Conservation (phyloP, 2,329 filamentous ascomycete species). For the Xenoacremonium recifei region DNA sequence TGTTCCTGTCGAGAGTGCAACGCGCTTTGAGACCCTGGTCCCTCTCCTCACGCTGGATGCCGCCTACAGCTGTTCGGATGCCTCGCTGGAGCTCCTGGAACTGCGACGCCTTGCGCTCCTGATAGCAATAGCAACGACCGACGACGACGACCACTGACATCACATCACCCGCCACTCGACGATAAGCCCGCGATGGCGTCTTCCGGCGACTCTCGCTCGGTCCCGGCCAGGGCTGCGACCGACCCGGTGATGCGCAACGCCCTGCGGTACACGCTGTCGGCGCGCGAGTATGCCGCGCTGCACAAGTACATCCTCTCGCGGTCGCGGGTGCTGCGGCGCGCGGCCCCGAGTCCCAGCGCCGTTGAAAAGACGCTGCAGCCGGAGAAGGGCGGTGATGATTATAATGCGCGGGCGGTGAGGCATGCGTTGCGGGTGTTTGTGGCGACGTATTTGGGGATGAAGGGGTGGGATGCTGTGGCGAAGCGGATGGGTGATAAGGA, state of each 20-base stretch:
- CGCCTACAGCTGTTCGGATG: conserved; percentile 20
- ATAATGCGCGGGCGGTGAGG: conserved; percentile 68
- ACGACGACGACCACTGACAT: not conserved
- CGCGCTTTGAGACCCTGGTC: not conserved
- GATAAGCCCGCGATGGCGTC: conserved; percentile 15
- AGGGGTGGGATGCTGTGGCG: conserved; percentile 56
- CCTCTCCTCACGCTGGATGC: conserved; percentile 17
- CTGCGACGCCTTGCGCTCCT: conserved; percentile 15
- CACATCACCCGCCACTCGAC: not conserved
- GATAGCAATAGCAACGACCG: conserved; percentile 7
- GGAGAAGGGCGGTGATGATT: conserved; percentile 53
- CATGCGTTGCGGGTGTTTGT: conserved; percentile 71
- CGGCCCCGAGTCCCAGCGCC: conserved; percentile 53
- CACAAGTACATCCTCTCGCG: conserved; percentile 81
- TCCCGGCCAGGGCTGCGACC: conserved; percentile 11
- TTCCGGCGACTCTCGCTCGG: conserved; percentile 21
- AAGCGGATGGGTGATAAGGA: conserved; percentile 46
- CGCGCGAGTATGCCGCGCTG: conserved; percentile 80
- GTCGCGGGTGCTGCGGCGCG: conserved; percentile 55
- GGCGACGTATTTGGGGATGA: conserved; percentile 61
- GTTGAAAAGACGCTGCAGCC: conserved; percentile 44
- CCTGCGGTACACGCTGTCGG: conserved; percentile 80
- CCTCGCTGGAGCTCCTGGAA: conserved; percentile 22
- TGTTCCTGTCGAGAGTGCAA: not conserved
- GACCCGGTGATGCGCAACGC: conserved; percentile 82